phyloP scores from a whole-genome alignment of 306 rosid genomes.

The Erythrophleum fordii region DNA sequence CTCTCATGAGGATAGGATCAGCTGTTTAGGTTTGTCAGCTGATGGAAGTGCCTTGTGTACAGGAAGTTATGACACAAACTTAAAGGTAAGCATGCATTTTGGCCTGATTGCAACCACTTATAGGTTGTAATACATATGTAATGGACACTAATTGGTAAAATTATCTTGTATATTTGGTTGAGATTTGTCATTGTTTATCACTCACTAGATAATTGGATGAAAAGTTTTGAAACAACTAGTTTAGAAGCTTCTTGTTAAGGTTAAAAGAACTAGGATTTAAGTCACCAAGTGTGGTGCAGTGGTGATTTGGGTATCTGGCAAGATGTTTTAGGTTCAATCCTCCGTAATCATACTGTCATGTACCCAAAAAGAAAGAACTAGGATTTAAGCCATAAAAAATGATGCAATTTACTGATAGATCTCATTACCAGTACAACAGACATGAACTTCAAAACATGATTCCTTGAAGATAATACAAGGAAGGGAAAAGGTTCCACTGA shows the following conservation, averaged over 20 bases:
- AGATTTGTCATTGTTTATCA: background rate
- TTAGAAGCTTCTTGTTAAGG: background rate
- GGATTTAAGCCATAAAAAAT: constrained; percentile 2
- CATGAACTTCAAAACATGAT: background rate
- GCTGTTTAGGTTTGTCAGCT: constrained; percentile 95
- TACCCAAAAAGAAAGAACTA: background rate
- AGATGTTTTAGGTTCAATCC: background rate
- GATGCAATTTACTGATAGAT: background rate
- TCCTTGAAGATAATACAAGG: background rate
- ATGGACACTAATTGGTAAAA: no score
- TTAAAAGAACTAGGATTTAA: background rate
- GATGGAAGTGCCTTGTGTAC: constrained; percentile 99
- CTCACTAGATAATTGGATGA: constrained; percentile 4
- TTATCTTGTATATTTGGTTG: background rate
- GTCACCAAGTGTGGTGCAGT: background rate
- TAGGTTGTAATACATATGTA: background rate
- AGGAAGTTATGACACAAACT: constrained; percentile 95
- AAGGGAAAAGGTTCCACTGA: background rate
- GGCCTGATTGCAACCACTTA: background rate
- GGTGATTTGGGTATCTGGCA: background rate
- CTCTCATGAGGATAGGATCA: constrained; percentile 78
- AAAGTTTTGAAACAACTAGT: background rate
- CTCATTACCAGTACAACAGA: background rate
- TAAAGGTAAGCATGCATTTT: constrained; percentile 68
- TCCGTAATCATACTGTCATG: background rate